Evolutionary conservation across 202 grass and related monocot species (phyloP), one percentile per base, ranked within the genome.

Genomic region (Digitaria exilis): DNA sequence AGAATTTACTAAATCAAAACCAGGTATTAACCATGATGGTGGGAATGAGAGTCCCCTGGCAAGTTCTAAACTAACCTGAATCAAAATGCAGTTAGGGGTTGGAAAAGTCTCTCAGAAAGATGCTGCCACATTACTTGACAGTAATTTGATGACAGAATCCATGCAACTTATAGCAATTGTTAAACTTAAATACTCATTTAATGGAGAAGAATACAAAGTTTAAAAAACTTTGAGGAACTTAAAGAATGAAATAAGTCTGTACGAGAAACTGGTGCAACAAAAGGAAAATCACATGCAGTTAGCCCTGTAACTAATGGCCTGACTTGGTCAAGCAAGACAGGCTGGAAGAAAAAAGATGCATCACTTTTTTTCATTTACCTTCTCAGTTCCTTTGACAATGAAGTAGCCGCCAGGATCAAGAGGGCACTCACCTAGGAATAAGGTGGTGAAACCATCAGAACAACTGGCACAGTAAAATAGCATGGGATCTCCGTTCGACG

Each of bases 341-440:
- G 28, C 28, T 78, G 34, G 35, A 49, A n/a, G 24, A 26, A 45
- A 61, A 76, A 80, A 80, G 35, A 25, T 56, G 61, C 48, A 69
- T 61, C 1, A 13, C n/a, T n/a, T 49, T 83, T 56, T 63, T 85
- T 34, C 26, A 50, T 57, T 65, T 95, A 98, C 96, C 92, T 98
- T 98, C 54, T 98, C 92, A 7, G 92, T 95, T 87, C 96, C 96
- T 83, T 98, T 95, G 37, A 91, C 88, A 74, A 98, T 19, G 81
- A 98, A 98, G 84, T 98, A 98, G 25, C 96, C 96, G 84, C 93
- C 96, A 77, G 91, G 93, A 81, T 98, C 96, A 83, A 98, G 93
- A 79, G 96, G 96, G 51, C 96, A 98, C 75, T 98, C 93, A 30
- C 96, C 93, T 98, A 80, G 45, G 55, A 18, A 71, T 64, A 87